phyloP scores from a whole-genome alignment of 306 rosid genomes.

The Biancaea sappan region DNA sequence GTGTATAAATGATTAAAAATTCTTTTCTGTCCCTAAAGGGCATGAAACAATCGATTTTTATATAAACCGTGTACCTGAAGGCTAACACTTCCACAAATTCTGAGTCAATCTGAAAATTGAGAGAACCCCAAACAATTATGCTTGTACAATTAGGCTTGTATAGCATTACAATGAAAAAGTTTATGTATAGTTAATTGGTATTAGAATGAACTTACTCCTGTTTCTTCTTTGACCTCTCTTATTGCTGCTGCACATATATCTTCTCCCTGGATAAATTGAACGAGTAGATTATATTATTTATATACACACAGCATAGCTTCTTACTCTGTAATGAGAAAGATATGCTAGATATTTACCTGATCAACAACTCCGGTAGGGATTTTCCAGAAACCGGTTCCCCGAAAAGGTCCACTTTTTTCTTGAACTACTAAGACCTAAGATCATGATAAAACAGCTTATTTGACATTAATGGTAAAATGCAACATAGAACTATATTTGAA shows the following conservation, averaged over 20 bases:
- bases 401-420: conserved; percentile 59
- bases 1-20: neutral
- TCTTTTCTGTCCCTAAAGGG: neutral
- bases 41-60: conserved; percentile 1
- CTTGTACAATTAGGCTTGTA: conserved; percentile 6
- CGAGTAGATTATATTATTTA: conserved; percentile 21
- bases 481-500: neutral
- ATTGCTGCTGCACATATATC: conserved; percentile 67
- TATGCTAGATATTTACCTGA: conserved; percentile 48
- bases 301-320: neutral
- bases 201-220: conserved; percentile 60
- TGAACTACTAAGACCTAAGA: conserved; percentile 72
- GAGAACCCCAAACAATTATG: conserved; percentile 27
- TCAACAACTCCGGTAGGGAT: conserved; percentile 79
- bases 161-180: conserved; percentile 8
- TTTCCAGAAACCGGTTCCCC: conserved; percentile 69
- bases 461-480: neutral
- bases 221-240: conserved; percentile 89
- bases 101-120: conserved; percentile 64
- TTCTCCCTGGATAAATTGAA: conserved; percentile 60
- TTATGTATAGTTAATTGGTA: neutral
- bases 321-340: neutral
- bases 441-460: neutral
- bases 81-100: conserved; percentile 73
- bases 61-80: conserved; percentile 55